These are phyloP conservation scores for Colletotrichum phormii DNA, from an alignment of 2,329 filamentous ascomycete genomes.

Conservation along the genomic window DNA sequence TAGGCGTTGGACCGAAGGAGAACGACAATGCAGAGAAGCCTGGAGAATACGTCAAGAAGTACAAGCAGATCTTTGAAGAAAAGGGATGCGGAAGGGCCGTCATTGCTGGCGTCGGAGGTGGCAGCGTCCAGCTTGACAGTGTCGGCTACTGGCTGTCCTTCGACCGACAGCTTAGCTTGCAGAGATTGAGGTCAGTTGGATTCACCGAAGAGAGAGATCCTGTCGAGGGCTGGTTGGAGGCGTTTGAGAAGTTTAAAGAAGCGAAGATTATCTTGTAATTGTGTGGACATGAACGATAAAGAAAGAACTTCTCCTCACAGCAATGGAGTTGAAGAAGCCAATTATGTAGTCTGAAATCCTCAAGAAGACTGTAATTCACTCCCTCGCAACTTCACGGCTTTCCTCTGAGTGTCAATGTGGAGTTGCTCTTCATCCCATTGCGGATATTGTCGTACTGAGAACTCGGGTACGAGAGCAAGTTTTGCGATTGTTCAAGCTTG, in stretches of 20 bases:
- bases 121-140: conserved; percentile 52
- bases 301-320: no score
- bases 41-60: conserved; percentile 45
- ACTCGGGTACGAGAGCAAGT: conserved; percentile 20
- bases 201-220: conserved; percentile 53
- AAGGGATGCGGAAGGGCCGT: conserved; percentile 41
- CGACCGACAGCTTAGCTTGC: conserved; percentile 58
- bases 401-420: neutral
- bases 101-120: conserved; percentile 49
- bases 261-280: conserved; percentile 51
- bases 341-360: no score
- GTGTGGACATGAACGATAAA: neutral
- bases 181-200: conserved; percentile 50
- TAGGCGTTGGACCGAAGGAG: conserved; percentile 39
- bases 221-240: conserved; percentile 53
- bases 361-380: no score
- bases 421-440: conserved; percentile 10
- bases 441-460: conserved; percentile 29
- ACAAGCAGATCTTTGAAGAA: conserved; percentile 45
- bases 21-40: conserved; percentile 37
- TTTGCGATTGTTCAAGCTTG: conserved; percentile 8
- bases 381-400: no score
- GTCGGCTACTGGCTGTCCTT: conserved; percentile 60
- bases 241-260: conserved; percentile 54
- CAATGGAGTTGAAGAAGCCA: no score